Base-by-base conservation (phyloP, 2,329 filamentous ascomycete species). In the Neopestalotiopsis sp. region DNA sequence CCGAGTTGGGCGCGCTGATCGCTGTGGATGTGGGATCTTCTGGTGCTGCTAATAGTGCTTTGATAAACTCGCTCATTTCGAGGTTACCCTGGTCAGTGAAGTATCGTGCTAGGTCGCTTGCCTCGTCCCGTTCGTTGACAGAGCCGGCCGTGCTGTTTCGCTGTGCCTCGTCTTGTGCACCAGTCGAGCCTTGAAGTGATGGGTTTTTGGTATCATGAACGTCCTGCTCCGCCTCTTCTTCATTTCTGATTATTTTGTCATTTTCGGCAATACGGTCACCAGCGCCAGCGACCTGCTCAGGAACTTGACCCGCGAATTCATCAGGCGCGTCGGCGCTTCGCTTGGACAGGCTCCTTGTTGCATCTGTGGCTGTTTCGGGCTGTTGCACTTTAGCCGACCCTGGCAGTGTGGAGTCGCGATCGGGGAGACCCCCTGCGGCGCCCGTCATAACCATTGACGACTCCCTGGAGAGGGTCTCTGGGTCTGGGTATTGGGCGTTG, bases 11-110 rank as follows among this genome's bases (percentile, higher is more conserved):
- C 13, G 57, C 38, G 56, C 56, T 30, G 56, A 13, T 17, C n/a
- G 32, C 65, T 42, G 65, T 20, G n/a, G 57, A 61, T 20, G 65
- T 34, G 24, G 70, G 65, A 17, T 68, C 62, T n/a, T 69, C 65
- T 24, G 68, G 28, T 20, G 66, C 42, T 40, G 71, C 71, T 6
- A 71, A 24, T 9, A 79, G 70, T 12, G 74, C 74, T 32, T 71
- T 71, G 53, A 77, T 68, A 28, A 78, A 79, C 34, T 66, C 66
- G 58, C 74, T 75, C 76, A 79, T 78, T 69, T 78, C 78, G 6
- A 70, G 70, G 38, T 74, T 72, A 1, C 74, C 77, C 13, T 73
- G 69, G 10, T 78, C 75, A 58, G 66, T 56, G 32, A 79, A 77
- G 65, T 74, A 77, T 68, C 74, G 72, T 42, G 74, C 75, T 59